These are phyloP conservation scores for Buxus sempervirens DNA, from an alignment of 164 flowering plant genomes.

Conservation along the genomic window DNA sequence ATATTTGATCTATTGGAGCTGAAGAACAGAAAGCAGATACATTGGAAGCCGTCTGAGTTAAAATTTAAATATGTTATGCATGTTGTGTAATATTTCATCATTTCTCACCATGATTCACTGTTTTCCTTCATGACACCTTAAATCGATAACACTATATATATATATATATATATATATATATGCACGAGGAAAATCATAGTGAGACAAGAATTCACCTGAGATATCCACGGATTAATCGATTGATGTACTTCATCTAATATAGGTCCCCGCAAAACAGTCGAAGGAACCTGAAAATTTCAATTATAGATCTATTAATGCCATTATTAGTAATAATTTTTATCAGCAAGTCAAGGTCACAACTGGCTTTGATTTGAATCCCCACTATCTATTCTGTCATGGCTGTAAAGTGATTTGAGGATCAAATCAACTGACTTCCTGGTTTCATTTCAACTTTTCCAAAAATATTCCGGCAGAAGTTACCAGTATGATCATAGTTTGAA, in stretches of 20 bases:
- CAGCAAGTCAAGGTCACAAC: neutral
- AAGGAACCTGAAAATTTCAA: slow-evolving; percentile 44
- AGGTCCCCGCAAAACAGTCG: slow-evolving; percentile 66
- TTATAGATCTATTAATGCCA: neutral
- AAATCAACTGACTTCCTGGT: no score
- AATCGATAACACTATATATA: no score
- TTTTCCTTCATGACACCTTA: no score
- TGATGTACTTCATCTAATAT: slow-evolving; percentile 84
- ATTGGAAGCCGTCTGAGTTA: neutral
- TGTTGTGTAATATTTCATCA: neutral
- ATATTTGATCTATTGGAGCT: neutral
- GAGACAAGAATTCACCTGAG: slow-evolving; percentile 50
- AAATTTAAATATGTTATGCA: neutral
- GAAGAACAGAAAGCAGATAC: neutral
- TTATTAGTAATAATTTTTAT: no score
- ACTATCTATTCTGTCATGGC: no score
- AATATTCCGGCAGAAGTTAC: no score
- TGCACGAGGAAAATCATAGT: neutral
- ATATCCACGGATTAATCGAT: slow-evolving; percentile 70
- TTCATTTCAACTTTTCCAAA: no score
- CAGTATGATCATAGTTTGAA: no score
- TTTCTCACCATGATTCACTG: no score
- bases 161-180: no score
- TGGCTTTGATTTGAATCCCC: no score
- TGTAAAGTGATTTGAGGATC: no score